These are phyloP conservation scores for Monosporascus cannonballus DNA, from an alignment of 2,329 filamentous ascomycete species.

Conservation along the genomic window DNA sequence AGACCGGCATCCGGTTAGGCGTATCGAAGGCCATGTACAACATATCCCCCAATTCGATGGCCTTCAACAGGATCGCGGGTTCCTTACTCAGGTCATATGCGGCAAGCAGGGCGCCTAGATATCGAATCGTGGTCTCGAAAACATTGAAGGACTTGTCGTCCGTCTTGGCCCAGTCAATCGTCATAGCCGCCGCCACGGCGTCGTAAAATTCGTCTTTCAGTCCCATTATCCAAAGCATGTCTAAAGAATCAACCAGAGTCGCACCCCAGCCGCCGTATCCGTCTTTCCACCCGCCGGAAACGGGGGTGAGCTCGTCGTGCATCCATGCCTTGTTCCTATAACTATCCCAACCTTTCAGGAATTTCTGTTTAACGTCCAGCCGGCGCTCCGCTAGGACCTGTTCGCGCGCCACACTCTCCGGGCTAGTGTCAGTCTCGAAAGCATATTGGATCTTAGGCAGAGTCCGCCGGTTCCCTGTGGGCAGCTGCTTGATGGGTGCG, in stretches of 20 bases:
- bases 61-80: constrained; percentile 35
- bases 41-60: constrained; percentile 40
- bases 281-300: constrained; percentile 40
- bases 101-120: constrained; percentile 38
- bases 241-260: constrained; percentile 53
- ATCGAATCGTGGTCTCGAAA: constrained; percentile 42
- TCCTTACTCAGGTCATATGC: constrained; percentile 41
- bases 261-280: constrained; percentile 51
- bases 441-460: constrained; percentile 22
- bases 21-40: constrained; percentile 43
- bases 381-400: constrained; percentile 20
- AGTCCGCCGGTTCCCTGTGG: constrained; percentile 16
- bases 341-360: constrained; percentile 40
- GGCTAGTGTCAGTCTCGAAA: constrained; percentile 20
- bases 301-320: constrained; percentile 44
- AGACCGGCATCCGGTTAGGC: constrained; percentile 44
- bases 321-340: constrained; percentile 49
- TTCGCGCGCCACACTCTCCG: constrained; percentile 17
- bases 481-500: constrained; percentile 17
- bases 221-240: constrained; percentile 58
- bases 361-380: constrained; percentile 35
- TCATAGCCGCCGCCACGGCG: constrained; percentile 42
- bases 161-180: constrained; percentile 43
- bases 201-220: constrained; percentile 49
- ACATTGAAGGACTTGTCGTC: constrained; percentile 32